Conservation (phyloP, 192 early-diverging fungal species). For the Physocladia obscura region DNA sequence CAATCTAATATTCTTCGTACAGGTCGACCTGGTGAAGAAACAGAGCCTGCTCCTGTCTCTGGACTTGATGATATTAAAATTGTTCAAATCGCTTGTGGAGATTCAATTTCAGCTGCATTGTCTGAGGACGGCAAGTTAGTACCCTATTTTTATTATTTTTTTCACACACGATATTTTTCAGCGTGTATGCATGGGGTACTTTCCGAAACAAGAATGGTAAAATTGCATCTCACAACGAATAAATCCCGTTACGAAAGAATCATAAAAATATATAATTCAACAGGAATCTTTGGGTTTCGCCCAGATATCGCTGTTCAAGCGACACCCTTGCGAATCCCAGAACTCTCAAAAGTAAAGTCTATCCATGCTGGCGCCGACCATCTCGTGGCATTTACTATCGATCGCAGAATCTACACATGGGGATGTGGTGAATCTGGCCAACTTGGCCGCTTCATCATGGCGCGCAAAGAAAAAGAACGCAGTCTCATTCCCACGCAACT, state of each 20-base stretch:
- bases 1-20: constrained; percentile 28
- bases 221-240: too few species aligned
- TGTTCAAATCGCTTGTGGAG: constrained; percentile 78
- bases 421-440: constrained; percentile 87
- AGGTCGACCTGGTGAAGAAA: constrained; percentile 64
- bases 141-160: background rate
- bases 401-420: constrained; percentile 81
- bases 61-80: constrained; percentile 75
- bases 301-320: constrained; percentile 64
- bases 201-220: constrained; percentile 77
- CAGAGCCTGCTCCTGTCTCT: constrained; percentile 62
- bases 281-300: constrained; percentile 73
- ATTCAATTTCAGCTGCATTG: constrained; percentile 79
- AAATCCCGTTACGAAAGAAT: background rate
- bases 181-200: constrained; percentile 86
- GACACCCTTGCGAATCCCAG: constrained; percentile 58
- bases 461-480: constrained; percentile 48
- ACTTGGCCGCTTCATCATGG: constrained; percentile 78
- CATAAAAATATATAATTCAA: background rate
- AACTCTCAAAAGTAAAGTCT: constrained; percentile 67
- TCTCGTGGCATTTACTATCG: constrained; percentile 67
- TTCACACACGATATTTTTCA: constrained; percentile 21
- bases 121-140: constrained; percentile 67
- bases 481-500: constrained; percentile 43
- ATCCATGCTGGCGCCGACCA: constrained; percentile 86